Evolutionary conservation across 139 green algal species (phyloP), one percentile per base, ranked within the genome.

Genomic region (Coelastrella sp.): DNA sequence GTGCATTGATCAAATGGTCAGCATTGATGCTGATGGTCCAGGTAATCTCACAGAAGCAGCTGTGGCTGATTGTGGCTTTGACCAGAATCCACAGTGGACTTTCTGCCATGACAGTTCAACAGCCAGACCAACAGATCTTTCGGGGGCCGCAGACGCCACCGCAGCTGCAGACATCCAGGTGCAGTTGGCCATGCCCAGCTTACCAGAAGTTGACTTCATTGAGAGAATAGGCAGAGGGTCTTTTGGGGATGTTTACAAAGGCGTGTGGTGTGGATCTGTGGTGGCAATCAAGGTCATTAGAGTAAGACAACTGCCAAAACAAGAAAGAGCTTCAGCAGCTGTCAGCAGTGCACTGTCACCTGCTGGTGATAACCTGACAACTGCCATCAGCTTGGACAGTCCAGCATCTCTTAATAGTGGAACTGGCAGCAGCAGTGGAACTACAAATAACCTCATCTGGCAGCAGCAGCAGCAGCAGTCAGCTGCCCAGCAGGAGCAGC

Each of bases 231-330:
- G 96, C 20, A 95, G 96, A 22, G 96, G 96, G 76, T 94, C 85
- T 25, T 97, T 94, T 92, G 96, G 94, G 0, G 95, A 98, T 84
- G 94, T 97, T 8, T 95, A 94, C 88, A 95, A 97, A 87, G 94
- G 96, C 4, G 70, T 91, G 5, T 91, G 88, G 88, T 81, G 75
- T 68, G 79, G 58, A 24, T 75, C 65, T 17, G 68, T 91, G 10
- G 88, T 91, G 68, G 88, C 88, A 12, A 80, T 91, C 14, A 91
- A 91, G 68, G 79, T 88, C 66, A 91, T 91, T 22, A 49, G 63
- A 0, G 87, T 86, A 4, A 57, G 72, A 8, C 87, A 81, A 76
- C 60, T 63, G 65, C 84, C 15, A 27, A 15, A 11, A 11, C 22
- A 63, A 22, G 35, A 6, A 24, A 20, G 20, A 22, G 22, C n/a